Evolutionary conservation across 352 stramenopile species (phyloP).

Genomic region (Phytophthora pinifolia): DNA sequence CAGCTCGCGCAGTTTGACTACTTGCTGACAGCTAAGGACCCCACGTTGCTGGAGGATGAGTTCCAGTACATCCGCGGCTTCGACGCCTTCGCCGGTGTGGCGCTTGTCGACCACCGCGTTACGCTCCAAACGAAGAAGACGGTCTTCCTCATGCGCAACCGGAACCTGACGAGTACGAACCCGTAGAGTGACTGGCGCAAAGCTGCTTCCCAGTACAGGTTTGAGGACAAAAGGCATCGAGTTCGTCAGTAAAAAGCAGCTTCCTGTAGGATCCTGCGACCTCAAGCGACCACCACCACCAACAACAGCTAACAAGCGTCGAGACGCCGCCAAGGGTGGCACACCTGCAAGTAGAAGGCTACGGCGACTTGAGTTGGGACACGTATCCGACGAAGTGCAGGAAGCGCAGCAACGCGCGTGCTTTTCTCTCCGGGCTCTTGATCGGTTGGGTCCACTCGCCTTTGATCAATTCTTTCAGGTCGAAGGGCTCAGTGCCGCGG

Average conservation of each 20-base stretch:
- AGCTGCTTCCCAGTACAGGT: too few relatives aligned
- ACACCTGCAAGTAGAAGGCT: not conserved
- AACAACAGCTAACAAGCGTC: too few relatives aligned
- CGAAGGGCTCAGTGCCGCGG: constrained; percentile 21
- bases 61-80: constrained; percentile 58
- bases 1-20: constrained; percentile 63
- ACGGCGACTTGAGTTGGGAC: constrained; percentile 31
- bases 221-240: too few relatives aligned
- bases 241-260: too few relatives aligned
- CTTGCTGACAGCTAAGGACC: constrained; percentile 52
- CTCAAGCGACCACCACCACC: too few relatives aligned
- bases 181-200: not conserved
- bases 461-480: constrained; percentile 27
- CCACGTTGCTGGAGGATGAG: constrained; percentile 29
- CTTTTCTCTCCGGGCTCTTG: constrained; percentile 26
- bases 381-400: constrained; percentile 49
- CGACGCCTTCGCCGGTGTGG: constrained; percentile 47
- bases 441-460: constrained; percentile 1
- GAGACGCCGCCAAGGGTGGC: too few relatives aligned
- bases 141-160: constrained; percentile 64
- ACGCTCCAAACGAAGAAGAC: constrained; percentile 50
- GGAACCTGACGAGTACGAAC: constrained; percentile 6
- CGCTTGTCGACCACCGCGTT: constrained; percentile 33
- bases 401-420: constrained; percentile 55
- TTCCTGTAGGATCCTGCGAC: too few relatives aligned